Base-by-base conservation (phyloP, 1,284 basidiomycete species). In the Waitea zeae region DNA sequence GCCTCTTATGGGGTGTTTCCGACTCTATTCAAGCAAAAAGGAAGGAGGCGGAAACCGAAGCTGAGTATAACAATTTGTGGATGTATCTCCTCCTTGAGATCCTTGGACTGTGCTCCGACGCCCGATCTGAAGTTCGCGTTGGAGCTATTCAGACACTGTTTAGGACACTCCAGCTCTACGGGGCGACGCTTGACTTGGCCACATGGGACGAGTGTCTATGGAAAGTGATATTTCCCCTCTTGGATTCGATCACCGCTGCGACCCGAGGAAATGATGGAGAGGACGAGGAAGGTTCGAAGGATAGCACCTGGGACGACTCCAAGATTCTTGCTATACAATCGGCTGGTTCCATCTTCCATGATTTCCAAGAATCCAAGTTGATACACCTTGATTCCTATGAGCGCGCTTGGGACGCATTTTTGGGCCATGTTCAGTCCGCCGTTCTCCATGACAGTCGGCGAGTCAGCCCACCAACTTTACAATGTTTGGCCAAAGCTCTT, bases 81-180 rank as follows among this genome's bases (percentile, higher is more conserved):
- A 86, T 96, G 65, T 82, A 78, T 53, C 67, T 97, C 12, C 59
- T 98, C 2, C 62, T 77, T 1, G 84, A 89, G 50, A 68, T 97
- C 5, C 66, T 92, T 3, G 74, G 74, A 1, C 62, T 97, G 2
- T 86, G 86, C 41, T 70, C 74, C 2, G 93, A 95, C 49, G 49
- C 66, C 0, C 67, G 92, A 17, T 72, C 80, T 18, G 90, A 97
- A 49, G 88, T 95, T 1, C 72, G 92, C 11, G 80, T 83, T 41
- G 87, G 89, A 2, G 88, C 92, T 3, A 92, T 97, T 38, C 88
- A 95, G 52, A 96, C 90, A 2, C 57, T 98, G 36, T 98, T 96
- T 60, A 68, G 90, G 30, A 88, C 89, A 1, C 70, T 97, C 53
- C 87, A 93, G 51, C 66, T 96, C 13, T 97, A 97, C 50, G 92